phyloP scores from a whole-genome alignment of 2,329 filamentous ascomycete genomes.

The Arachnomyces sp. region DNA sequence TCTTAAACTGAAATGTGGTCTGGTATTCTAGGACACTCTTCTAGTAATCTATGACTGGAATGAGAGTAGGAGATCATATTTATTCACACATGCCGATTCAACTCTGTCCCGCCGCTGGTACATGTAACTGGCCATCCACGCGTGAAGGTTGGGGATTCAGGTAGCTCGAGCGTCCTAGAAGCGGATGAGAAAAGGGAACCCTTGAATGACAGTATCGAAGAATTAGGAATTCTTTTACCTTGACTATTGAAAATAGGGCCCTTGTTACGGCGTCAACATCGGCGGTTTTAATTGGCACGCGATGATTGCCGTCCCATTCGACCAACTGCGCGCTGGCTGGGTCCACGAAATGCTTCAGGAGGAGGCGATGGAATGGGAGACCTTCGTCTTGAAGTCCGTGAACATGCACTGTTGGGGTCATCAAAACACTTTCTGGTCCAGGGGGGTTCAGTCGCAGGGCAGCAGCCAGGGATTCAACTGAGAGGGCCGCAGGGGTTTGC shows the following conservation, averaged over 20 bases:
- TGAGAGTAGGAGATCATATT: too few species aligned
- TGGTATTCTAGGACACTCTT: too few species aligned
- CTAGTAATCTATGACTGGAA: too few species aligned
- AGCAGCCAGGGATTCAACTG: not conserved
- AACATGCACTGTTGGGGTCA: slow-evolving; percentile 57
- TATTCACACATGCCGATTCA: too few species aligned
- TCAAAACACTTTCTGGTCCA: slow-evolving; percentile 40
- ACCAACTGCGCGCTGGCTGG: slow-evolving; percentile 47
- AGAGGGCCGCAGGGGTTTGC: not conserved
- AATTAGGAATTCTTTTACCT: slow-evolving; percentile 7
- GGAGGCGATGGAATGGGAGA: slow-evolving; percentile 48
- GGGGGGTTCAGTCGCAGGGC: not conserved
- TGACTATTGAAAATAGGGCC: slow-evolving; percentile 45
- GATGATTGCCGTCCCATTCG: slow-evolving; percentile 66
- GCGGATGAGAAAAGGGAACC: too few species aligned
- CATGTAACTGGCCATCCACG: slow-evolving; percentile 15
- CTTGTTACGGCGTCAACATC: slow-evolving; percentile 54
- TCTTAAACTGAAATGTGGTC: too few species aligned
- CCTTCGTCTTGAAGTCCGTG: slow-evolving; percentile 56
- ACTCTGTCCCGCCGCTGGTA: too few species aligned
- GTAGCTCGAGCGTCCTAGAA: too few species aligned
- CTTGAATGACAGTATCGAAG: too few species aligned
- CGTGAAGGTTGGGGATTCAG: too few species aligned
- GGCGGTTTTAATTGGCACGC: slow-evolving; percentile 58
- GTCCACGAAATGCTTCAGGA: slow-evolving; percentile 54